phyloP scores from a whole-genome alignment of 1,284 basidiomycete species.

The Puccinia sorghi region DNA sequence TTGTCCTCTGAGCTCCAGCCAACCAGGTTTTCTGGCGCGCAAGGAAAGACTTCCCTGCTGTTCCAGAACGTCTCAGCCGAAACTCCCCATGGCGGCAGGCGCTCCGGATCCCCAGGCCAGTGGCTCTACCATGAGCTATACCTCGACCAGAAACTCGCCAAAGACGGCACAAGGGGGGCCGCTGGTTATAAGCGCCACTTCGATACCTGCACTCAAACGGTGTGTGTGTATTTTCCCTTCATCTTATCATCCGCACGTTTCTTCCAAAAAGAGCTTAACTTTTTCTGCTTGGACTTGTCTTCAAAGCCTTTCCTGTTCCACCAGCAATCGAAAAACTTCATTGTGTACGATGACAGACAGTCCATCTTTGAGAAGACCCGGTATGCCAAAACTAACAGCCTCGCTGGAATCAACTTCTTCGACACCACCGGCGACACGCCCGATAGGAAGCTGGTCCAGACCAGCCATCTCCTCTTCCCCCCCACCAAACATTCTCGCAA shows the following conservation, averaged over 20 bases:
- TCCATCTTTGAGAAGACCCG: slow-evolving; percentile 36
- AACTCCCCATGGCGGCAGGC: slow-evolving; percentile 37
- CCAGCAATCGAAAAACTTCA: slow-evolving; percentile 31
- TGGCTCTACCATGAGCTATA: slow-evolving; percentile 39
- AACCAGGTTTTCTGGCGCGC: slow-evolving; percentile 23
- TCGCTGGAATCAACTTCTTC: slow-evolving; percentile 44
- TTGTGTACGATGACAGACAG: slow-evolving; percentile 35
- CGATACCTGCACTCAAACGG: slow-evolving; percentile 42
- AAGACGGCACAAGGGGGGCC: slow-evolving; percentile 24
- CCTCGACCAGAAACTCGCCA: slow-evolving; percentile 22
- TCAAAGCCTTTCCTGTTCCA: slow-evolving; percentile 44
- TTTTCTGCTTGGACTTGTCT: neutral
- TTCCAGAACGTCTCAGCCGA: slow-evolving; percentile 16
- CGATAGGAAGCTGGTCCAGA: slow-evolving; percentile 10
- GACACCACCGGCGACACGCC: slow-evolving; percentile 47
- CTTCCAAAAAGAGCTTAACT: neutral
- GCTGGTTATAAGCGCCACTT: slow-evolving; percentile 45
- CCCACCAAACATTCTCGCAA: neutral
- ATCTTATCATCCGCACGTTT: neutral
- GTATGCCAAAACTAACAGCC: slow-evolving; percentile 12
- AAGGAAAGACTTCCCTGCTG: slow-evolving; percentile 21
- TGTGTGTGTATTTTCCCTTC: neutral
- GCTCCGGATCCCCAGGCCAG: slow-evolving; percentile 14
- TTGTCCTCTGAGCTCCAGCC: slow-evolving; percentile 23
- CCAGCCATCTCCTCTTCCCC: slow-evolving; percentile 23